phyloP scores from a whole-genome alignment of 345 rosid species.

The Abelmoschus esculentus region DNA sequence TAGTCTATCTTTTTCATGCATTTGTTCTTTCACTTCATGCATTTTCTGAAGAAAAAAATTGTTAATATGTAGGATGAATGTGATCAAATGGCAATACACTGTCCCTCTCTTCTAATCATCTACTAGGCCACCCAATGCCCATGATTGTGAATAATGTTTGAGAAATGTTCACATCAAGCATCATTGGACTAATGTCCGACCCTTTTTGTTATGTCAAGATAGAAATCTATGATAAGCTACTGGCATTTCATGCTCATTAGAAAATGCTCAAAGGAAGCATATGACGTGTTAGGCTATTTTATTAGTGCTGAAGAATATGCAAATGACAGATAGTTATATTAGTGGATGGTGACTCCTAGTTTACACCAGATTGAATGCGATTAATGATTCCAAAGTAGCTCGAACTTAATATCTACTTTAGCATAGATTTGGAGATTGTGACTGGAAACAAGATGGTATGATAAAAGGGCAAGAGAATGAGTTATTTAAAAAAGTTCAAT shows the following conservation, averaged over 20 bases:
- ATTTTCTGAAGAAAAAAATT: neutral
- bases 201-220: no score
- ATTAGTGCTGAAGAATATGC: neutral
- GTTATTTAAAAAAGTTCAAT: neutral
- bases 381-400: neutral
- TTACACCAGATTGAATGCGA: neutral
- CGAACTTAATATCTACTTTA: neutral
- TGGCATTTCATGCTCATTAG: neutral
- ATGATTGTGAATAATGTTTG: no score
- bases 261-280: constrained; percentile 2
- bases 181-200: neutral
- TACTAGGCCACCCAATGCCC: no score
- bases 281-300: neutral
- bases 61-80: neutral
- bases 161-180: no score
- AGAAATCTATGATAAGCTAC: no score
- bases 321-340: neutral
- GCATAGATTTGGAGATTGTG: neutral
- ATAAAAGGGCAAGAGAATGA: neutral
- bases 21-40: no score
- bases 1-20: no score
- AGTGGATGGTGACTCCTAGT: neutral
- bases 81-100: neutral
- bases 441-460: neutral
- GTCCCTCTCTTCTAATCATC: no score